phyloP scores from a whole-genome alignment of 257 asterid species.

The Paulownia fortunei region DNA sequence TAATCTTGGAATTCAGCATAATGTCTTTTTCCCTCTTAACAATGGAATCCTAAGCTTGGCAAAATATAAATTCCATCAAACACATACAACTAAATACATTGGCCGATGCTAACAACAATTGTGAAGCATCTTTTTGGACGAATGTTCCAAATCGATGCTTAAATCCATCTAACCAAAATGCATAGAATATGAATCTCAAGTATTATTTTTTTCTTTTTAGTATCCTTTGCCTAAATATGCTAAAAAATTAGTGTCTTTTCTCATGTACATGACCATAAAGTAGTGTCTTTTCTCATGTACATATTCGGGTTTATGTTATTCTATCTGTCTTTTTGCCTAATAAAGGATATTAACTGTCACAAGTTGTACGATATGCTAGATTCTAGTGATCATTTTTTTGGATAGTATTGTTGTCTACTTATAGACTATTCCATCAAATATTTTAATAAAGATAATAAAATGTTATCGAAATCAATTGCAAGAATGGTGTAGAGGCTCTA shows the following conservation, averaged over 20 bases:
- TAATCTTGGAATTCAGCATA: conserved; percentile 26
- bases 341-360: background rate
- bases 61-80: background rate
- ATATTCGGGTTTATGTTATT: background rate
- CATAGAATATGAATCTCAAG: background rate
- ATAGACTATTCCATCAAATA: too few relatives aligned
- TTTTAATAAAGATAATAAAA: too few relatives aligned
- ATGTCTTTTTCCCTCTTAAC: background rate
- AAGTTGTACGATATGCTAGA: background rate
- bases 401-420: too few relatives aligned
- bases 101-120: background rate
- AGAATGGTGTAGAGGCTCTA: too few relatives aligned
- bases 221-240: background rate
- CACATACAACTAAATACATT: background rate
- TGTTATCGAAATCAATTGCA: too few relatives aligned
- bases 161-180: background rate
- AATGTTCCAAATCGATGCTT: conserved; percentile 13
- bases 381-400: background rate
- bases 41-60: conserved; percentile 9
- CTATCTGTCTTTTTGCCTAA: background rate
- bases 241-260: background rate
- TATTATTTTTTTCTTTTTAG: background rate
- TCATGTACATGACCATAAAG: too few relatives aligned
- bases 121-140: conserved; percentile 22
- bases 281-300: background rate